Conservation (phyloP, 768 basidiomycete genomes). For the Trametes maxima region DNA sequence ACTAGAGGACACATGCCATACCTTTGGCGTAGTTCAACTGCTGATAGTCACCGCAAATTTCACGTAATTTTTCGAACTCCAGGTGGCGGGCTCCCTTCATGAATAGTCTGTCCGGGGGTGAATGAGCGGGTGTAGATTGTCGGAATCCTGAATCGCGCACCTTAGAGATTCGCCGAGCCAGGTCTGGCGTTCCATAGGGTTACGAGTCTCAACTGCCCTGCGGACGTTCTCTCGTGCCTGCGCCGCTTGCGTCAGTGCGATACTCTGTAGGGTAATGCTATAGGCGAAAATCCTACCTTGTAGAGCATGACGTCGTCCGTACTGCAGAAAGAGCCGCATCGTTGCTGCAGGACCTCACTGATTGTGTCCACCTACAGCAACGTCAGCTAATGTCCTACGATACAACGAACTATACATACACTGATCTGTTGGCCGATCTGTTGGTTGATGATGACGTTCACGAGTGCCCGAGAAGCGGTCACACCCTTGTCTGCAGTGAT, state of each 20-base stretch:
- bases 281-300: slow-evolving; percentile 55
- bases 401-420: slow-evolving; percentile 49
- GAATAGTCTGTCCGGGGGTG: slow-evolving; percentile 62
- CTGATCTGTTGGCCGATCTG: slow-evolving; percentile 97
- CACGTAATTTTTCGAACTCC: slow-evolving; percentile 80
- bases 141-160: slow-evolving; percentile 42
- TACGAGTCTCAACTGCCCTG: slow-evolving; percentile 82
- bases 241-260: background rate
- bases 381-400: background rate
- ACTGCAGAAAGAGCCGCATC: slow-evolving; percentile 97
- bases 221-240: slow-evolving; percentile 94
- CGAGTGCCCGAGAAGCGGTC: slow-evolving; percentile 84
- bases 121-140: background rate
- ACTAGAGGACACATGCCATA: slow-evolving; percentile 30
- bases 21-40: slow-evolving; percentile 83
- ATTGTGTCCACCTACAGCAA: slow-evolving; percentile 84
- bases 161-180: slow-evolving; percentile 86
- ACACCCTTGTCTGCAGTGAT: slow-evolving; percentile 85
- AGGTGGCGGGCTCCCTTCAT: slow-evolving; percentile 85
- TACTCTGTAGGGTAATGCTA: background rate
- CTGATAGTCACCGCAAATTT: slow-evolving; percentile 89
- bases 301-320: slow-evolving; percentile 98
- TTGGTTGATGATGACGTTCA: slow-evolving; percentile 96
- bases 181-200: slow-evolving; percentile 72
- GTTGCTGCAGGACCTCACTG: slow-evolving; percentile 89